Base-by-base conservation (phyloP, 768 basidiomycete genomes). In the Trametes cinnabarina region DNA sequence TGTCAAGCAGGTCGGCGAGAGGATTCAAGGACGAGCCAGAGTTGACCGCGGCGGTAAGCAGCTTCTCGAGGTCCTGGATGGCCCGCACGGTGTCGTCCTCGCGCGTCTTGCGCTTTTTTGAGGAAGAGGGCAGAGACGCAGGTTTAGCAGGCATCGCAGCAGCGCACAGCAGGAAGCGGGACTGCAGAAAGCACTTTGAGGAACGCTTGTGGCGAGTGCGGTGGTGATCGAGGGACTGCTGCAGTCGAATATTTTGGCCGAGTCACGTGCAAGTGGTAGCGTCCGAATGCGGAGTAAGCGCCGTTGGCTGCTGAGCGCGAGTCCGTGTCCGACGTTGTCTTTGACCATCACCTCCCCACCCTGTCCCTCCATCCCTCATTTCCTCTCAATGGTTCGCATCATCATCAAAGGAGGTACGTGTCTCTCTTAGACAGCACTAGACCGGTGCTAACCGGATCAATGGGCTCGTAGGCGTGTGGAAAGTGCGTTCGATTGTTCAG, bases 381-480 rank as follows among this genome's bases (percentile, higher is more conserved):
- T 23, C 35, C 15, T 30, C 19, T 17, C 51, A 35, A 94, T 93
- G 91, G 89, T 90, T 67, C 83, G 92, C 71, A 93, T 92, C 32
- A 92, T 94, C 70, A 93, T 93, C 72, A 94, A 94, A 81, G 91
- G 90, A 80, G 91, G 88, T 80, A 60, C 56, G 84, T 75, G 47
- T 10, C 14, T 28, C 46, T 20, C 4, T 51, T n/a, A n/a, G 25
- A 19, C 10, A 57, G 34, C 32, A 9, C 34, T 54, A 19, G 8
- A 43, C 50, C 15, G 1, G 9, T 40, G 26, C 48, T 46, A 8
- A 50, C 47, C 48, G 44, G 37, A 41, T 17, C 30, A 34, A n/a
- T 23, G 14, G 6, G n/a, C 14, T 15, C 51, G 4, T 54, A 87
- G 85, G 88, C 68, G 89, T 91, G 57, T 92, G 89, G 89, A 92